Conservation (phyloP, 148 eudicot genomes). For the Rheum nobile region DNA sequence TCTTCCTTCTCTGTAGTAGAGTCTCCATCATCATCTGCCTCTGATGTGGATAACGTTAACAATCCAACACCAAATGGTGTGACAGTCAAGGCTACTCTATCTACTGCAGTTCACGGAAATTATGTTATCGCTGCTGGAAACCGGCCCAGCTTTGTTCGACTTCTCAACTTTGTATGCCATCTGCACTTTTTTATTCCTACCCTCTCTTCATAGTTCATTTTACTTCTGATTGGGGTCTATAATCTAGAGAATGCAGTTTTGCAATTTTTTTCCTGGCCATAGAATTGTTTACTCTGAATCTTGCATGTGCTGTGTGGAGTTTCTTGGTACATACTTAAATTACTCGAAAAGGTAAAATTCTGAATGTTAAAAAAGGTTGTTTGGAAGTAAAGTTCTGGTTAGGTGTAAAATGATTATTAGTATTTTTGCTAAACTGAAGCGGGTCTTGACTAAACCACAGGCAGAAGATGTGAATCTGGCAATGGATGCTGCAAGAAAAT, state of each 20-base stretch:
- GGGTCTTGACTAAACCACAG: slow-evolving; percentile 14
- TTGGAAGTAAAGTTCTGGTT: background rate
- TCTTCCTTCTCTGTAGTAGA: slow-evolving; percentile 19
- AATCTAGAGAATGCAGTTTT: background rate
- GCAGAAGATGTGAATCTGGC: slow-evolving; percentile 26
- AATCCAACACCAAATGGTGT: slow-evolving; percentile 21
- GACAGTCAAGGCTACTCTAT: slow-evolving; percentile 15
- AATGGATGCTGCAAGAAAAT: slow-evolving; percentile 37
- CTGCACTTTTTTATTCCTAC: background rate
- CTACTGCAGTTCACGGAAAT: slow-evolving; percentile 21
- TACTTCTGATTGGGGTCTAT: background rate
- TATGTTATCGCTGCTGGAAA: slow-evolving; percentile 29
- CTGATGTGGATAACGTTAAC: slow-evolving; percentile 38
- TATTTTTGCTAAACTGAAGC: background rate
- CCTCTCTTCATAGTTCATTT: background rate
- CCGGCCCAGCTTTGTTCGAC: slow-evolving; percentile 24
- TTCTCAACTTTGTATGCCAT: slow-evolving; percentile 31
- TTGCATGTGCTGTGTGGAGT: background rate
- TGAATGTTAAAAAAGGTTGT: background rate
- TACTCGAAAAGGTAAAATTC: background rate
- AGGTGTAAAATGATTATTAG: background rate
- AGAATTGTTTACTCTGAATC: background rate
- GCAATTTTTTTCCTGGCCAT: background rate
- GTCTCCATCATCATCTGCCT: slow-evolving; percentile 48
- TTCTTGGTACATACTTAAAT: background rate